Evolutionary conservation across 352 stramenopile species (phyloP), one percentile per base, ranked within the genome.

Genomic region (Phytopythium delawarense): DNA sequence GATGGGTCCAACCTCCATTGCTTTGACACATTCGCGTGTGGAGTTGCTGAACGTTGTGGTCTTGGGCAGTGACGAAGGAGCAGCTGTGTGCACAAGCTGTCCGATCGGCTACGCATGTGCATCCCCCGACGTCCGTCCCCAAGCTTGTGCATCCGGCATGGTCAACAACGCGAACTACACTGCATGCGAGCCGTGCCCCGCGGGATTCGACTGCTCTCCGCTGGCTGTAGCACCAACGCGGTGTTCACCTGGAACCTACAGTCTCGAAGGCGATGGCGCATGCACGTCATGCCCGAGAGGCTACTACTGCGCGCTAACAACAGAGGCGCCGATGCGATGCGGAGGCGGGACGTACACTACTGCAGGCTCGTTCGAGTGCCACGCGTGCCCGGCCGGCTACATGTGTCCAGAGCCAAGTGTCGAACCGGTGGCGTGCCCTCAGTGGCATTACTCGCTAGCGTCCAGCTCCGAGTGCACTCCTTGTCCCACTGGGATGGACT

Each of bases 401-500:
- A 79, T 75, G 32, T 89, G 77, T 32, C 69, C 77, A 6, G 64
- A 84, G 16, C 76, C 77, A 61, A 71, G 55, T 34, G 63, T 74
- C 32, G 66, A 81, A 53, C 72, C 76, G 15, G 50, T 82, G 18
- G 23, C 66, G 30, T 86, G 74, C 40, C 65, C 72, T 25, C 1
- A 23, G 30, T 82, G 73, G 66, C 61, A 86, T 61, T 88, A 72
- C 40, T 84, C 79, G 15, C 57, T 23, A 15, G 60, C 44, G 11
- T 73, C 62, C 11, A 88, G 76, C 45, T 81, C 74, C 2, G 16
- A 50, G 15, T 88, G 79, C 53, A 75, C 61, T 2, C 67, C 72
- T 8, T 91, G 82, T 42, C 59, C 73, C 44, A 59, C 61, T n/a
- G 82, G 79, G 48, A 78, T 78, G 62, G 71, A 85, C 51, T 91